Evolutionary conservation across 1,284 basidiomycete genomes (phyloP).

Genomic region (Salmacisia buchloeana): DNA sequence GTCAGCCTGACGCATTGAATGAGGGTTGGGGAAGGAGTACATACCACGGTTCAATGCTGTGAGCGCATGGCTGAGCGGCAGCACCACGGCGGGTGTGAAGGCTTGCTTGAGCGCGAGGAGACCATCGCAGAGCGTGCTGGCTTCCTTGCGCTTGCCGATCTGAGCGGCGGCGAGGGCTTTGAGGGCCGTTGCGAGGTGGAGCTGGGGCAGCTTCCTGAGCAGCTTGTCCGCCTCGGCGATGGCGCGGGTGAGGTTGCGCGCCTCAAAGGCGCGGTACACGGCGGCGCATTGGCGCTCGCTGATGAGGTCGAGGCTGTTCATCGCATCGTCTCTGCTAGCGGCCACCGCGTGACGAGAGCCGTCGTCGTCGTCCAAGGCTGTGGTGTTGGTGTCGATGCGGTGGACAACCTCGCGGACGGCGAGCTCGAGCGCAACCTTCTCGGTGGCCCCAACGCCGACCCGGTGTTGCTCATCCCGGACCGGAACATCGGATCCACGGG

Average conservation of each 20-base stretch:
- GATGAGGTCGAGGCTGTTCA: conserved; percentile 6
- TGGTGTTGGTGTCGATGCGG: too few relatives aligned
- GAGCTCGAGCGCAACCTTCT: too few relatives aligned
- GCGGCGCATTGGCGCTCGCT: conserved; percentile 30
- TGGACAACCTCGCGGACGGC: too few relatives aligned
- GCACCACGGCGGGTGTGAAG: conserved; percentile 56
- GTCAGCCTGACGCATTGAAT: neutral
- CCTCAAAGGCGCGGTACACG: conserved; percentile 35
- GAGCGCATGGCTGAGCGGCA: conserved; percentile 73
- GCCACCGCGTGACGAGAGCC: too few relatives aligned
- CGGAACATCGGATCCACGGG: too few relatives aligned
- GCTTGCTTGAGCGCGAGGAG: conserved; percentile 68
- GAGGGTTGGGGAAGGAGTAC: conserved; percentile 41
- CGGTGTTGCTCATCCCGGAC: too few relatives aligned
- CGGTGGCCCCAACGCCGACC: too few relatives aligned
- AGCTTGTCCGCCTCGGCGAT: conserved; percentile 10
- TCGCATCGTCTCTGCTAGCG: too few relatives aligned
- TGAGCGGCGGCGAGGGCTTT: conserved; percentile 76
- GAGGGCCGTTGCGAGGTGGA: conserved; percentile 55
- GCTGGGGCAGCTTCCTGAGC: conserved; percentile 21
- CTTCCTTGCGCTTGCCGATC: conserved; percentile 73
- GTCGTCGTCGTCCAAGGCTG: too few relatives aligned
- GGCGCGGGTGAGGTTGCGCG: conserved; percentile 23
- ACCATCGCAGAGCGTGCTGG: conserved; percentile 69
- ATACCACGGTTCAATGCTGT: conserved; percentile 65